Evolutionary conservation across 225 moss, liverwort and hornwort species (phyloP), one percentile per base, ranked within the genome.

Genomic region (Lunularia cruciata): DNA sequence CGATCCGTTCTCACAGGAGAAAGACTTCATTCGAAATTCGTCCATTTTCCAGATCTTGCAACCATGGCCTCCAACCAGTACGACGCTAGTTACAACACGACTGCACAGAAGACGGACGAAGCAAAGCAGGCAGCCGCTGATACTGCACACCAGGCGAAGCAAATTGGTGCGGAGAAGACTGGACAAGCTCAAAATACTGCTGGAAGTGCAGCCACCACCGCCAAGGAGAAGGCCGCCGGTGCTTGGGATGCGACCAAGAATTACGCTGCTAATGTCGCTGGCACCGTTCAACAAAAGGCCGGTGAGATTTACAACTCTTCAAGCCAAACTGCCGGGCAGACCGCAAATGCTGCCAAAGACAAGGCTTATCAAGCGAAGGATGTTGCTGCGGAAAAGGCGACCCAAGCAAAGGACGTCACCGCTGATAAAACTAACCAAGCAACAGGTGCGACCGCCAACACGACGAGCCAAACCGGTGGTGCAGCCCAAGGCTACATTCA

Each of bases 241-340:
- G 27, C 46, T 6, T 60, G 73, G 73, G 69, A 78, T 2, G 68
- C 72, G 26, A 39, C 78, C 10, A 78, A 70, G 63, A 10, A 37
- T 13, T 12, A 31, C 0, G 78, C 74, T 3, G 11, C 74, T 3
- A 79, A 70, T 9, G 14, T 22, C 3, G 57, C 47, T 0, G 22
- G 4, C 18, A 58, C 64, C 12, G 77, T 49, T 2, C 77, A 77
- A 10, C 32, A 13, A 0, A 71, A 77, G 31, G 48, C 77, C 12
- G 67, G 25, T 1, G 72, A 73, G 13, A 54, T 54, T 0, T 19
- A 72, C 61, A 73, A 73, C 63, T 45, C 62, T 2, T 47, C 30
- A 1, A 56, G 60, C 62, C 36, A 73, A 6, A 69, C 8, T 0
- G 9, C 57, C 1, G 38, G 57, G 3, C 12, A 65, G 9, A 57